These are phyloP conservation scores for Pseudodiploospora longispora DNA, from an alignment of 2,329 filamentous ascomycete species.

Conservation along the genomic window DNA sequence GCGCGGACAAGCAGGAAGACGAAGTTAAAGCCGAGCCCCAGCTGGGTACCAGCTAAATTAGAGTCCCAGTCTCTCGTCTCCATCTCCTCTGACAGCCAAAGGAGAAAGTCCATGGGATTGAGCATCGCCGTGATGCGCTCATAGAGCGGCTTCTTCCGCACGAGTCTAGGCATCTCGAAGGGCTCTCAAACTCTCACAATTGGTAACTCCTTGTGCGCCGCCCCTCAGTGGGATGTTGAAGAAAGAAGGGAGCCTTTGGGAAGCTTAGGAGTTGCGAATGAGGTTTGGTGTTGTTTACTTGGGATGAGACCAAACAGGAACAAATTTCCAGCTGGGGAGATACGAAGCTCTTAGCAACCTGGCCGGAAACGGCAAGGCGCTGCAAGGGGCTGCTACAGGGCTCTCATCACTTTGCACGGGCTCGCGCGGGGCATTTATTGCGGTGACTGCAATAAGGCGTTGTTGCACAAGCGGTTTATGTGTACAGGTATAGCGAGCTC, in stretches of 20 bases:
- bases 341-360: background rate
- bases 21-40: conserved; percentile 71
- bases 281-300: conserved; percentile 5
- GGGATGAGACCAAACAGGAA: background rate
- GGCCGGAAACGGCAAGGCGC: background rate
- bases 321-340: conserved; percentile 1
- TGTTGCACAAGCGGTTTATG: no score
- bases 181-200: conserved; percentile 5
- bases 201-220: no score
- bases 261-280: no score
- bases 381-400: conserved; percentile 1
- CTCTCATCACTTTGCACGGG: background rate
- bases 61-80: conserved; percentile 90
- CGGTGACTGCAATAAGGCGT: no score
- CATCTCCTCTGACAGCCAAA: conserved; percentile 89
- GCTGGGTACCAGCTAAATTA: conserved; percentile 63
- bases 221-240: no score
- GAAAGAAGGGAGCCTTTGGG: no score
- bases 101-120: conserved; percentile 80
- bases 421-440: no score
- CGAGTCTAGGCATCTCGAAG: conserved; percentile 59
- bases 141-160: conserved; percentile 69
- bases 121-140: conserved; percentile 76
- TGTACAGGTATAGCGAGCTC: no score
- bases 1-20: conserved; percentile 75